These are phyloP conservation scores for Cordyceps cateniannulata DNA, from an alignment of 2,329 filamentous ascomycete genomes.

Conservation along the genomic window DNA sequence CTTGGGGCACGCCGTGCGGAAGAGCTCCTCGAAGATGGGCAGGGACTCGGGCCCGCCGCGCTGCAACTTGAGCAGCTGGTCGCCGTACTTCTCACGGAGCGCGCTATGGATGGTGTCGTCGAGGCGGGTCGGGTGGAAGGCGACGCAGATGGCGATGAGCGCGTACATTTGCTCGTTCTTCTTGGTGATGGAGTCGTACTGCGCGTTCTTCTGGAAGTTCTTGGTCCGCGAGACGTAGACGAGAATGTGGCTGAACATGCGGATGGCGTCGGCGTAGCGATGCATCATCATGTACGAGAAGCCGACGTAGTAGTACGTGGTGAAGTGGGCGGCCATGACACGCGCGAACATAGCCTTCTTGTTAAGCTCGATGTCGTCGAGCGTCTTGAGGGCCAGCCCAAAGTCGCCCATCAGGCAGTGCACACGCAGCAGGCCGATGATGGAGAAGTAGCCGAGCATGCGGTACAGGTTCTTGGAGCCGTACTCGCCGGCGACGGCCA, in stretches of 20 bases:
- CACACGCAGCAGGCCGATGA: constrained; percentile 92
- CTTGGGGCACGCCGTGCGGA: constrained; percentile 96
- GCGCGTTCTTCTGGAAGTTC: constrained; percentile 99
- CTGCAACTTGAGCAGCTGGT: constrained; percentile 95
- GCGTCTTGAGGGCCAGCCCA: constrained; percentile 94
- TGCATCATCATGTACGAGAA: constrained; percentile 99
- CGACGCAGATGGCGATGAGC: constrained; percentile 95
- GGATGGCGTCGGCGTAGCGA: constrained; percentile 97
- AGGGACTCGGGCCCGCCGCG: constrained; percentile 92
- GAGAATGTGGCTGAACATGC: constrained; percentile 99
- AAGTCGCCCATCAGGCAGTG: constrained; percentile 97
- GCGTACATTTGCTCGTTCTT: constrained; percentile 99
- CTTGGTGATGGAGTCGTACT: constrained; percentile 98
- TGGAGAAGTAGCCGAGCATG: constrained; percentile 99
- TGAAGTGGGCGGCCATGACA: constrained; percentile 99
- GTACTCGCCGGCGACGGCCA: constrained; percentile 87
- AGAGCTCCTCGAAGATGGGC: constrained; percentile 96
- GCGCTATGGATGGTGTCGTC: constrained; percentile 99
- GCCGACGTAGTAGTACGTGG: constrained; percentile 99
- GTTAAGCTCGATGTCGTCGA: constrained; percentile 99
- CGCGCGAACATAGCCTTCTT: constrained; percentile 99
- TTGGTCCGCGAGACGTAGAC: constrained; percentile 98
- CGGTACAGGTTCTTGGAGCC: constrained; percentile 90
- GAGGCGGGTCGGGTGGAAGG: constrained; percentile 92
- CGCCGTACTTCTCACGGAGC: constrained; percentile 96